A percentile compares a stretch with the other conserved stretches of the same genome.
Conservation (phyloP, 108 stramenopile species). For the Stephanodiscus minutulus region DNA sequence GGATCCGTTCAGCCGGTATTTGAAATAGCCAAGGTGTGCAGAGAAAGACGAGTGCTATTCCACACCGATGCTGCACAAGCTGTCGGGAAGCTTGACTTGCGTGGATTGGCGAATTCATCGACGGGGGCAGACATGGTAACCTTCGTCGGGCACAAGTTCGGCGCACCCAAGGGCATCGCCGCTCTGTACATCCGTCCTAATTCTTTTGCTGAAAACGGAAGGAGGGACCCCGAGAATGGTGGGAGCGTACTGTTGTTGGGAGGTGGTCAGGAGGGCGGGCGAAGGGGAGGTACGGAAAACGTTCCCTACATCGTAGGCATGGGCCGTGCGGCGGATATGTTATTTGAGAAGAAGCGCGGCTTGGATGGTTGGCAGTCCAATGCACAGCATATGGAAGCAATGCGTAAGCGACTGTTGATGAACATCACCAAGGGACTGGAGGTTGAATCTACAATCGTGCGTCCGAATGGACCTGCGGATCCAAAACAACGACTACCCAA, state of each 20-base stretch:
- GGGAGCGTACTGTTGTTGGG: slow-evolving; percentile 65
- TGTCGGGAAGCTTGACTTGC: slow-evolving; percentile 87
- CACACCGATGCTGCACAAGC: slow-evolving; percentile 98
- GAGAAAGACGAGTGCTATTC: slow-evolving; percentile 72
- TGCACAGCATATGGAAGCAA: slow-evolving; percentile 62
- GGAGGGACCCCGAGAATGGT: slow-evolving; percentile 44
- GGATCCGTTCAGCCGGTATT: slow-evolving; percentile 91
- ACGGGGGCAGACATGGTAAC: slow-evolving; percentile 92
- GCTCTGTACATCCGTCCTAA: slow-evolving; percentile 85
- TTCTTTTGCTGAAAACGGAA: slow-evolving; percentile 54
- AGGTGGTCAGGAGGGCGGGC: slow-evolving; percentile 87
- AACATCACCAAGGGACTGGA: slow-evolving; percentile 34
- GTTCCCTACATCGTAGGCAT: slow-evolving; percentile 92
- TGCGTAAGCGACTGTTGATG: slow-evolving; percentile 68
- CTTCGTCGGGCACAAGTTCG: slow-evolving; percentile 97
- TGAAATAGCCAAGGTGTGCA: slow-evolving; percentile 72
- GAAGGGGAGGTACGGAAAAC: slow-evolving; percentile 95
- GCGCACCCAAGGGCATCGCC: slow-evolving; percentile 95
- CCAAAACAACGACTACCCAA: slow-evolving; percentile 80
- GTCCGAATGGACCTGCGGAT: slow-evolving; percentile 82
- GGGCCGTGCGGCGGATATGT: slow-evolving; percentile 76
- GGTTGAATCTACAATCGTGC: slow-evolving; percentile 30
- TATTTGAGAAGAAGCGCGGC: slow-evolving; percentile 17
- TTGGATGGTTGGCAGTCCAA: slow-evolving; percentile 43
- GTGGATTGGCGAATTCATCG: slow-evolving; percentile 48